Evolutionary conservation across 805 yeast species (phyloP).

Genomic region (Wickerhamiella hasegawae): DNA sequence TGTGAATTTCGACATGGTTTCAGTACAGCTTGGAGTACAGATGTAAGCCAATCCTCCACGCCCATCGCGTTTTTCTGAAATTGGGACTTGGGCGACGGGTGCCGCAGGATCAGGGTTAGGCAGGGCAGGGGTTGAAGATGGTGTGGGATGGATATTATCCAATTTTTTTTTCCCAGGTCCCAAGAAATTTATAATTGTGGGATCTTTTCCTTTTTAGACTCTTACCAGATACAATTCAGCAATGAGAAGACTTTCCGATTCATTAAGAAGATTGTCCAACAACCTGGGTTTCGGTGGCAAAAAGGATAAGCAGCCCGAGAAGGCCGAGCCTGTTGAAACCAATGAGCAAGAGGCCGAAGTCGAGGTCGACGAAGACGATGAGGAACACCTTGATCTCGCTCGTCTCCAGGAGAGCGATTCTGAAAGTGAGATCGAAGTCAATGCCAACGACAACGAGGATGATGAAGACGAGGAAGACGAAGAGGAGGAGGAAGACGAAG

Average conservation of each 20-base stretch:
- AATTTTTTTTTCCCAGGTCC: too few species aligned
- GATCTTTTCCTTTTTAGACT: too few species aligned
- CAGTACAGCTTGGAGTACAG: background rate
- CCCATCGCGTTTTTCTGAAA: too few species aligned
- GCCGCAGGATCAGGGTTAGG: too few species aligned
- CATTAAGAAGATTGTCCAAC: constrained; percentile 13
- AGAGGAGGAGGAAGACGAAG: constrained; percentile 38
- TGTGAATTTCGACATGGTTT: background rate
- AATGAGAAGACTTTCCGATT: constrained; percentile 16
- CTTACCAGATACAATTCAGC: background rate
- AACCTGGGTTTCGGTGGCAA: constrained; percentile 11
- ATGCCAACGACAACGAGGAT: constrained; percentile 1
- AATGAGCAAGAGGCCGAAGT: constrained; percentile 14
- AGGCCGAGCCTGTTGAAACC: constrained; percentile 1
- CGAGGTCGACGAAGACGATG: constrained; percentile 15
- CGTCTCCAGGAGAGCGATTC: constrained; percentile 21
- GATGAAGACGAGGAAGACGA: constrained; percentile 27
- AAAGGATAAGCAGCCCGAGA: background rate
- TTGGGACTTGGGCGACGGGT: too few species aligned
- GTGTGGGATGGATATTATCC: too few species aligned
- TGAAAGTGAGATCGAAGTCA: constrained; percentile 13
- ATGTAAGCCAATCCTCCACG: too few species aligned
- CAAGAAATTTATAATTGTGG: too few species aligned
- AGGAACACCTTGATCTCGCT: constrained; percentile 13
- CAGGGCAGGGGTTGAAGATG: too few species aligned